Base-by-base conservation (phyloP, 805 yeast species). In the Hagleromyces aurorensis region DNA sequence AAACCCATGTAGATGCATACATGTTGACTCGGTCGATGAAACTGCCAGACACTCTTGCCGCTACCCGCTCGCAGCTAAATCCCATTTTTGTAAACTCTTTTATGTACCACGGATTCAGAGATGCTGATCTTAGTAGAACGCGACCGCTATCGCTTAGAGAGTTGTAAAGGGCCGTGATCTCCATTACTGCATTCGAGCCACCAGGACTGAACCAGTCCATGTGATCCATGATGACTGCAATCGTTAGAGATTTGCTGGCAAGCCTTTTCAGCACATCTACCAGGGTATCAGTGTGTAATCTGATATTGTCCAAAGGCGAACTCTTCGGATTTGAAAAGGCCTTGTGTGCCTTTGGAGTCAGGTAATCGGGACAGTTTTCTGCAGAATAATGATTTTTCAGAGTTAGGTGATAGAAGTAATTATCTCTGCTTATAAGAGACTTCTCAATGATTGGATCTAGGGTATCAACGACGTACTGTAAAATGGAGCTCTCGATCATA, bases 1-100 rank as follows among this genome's bases (percentile, higher is more conserved):
- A 78, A 12, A 83, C 72, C 93, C 93, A 82, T 2, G 93, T 81
- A 3, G 89, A 78, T 3, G 93, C 91, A 52, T 82, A 82, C 93
- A 82, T 82, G 57, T 83, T 82, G 40, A 75, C 79, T 41, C 93
- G 67, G 53, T 82, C 93, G 52, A 82, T 82, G 34, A 80, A 64
- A 32, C 63, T 59, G 6, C 83, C 83, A 13, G 76, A 55, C 30
- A 59, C 53, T 57, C 94, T 69, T 13, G 76, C 65, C 10, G 77
- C 87, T 12, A 78, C 89, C 9, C 89, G 70, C 33, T 68, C 64
- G 55, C 87, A 78, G 25, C 46, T 54, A 53, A 79, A 82, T 1
- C 93, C 94, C 33, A 64, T 61, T 27, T 59, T 57, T 55, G 81
- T 84, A 53, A 80, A 82, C 13, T 69, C 71, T 32, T 61, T 57